Base-by-base conservation (phyloP, 148 eudicot genomes). In the Cornus controversa region DNA sequence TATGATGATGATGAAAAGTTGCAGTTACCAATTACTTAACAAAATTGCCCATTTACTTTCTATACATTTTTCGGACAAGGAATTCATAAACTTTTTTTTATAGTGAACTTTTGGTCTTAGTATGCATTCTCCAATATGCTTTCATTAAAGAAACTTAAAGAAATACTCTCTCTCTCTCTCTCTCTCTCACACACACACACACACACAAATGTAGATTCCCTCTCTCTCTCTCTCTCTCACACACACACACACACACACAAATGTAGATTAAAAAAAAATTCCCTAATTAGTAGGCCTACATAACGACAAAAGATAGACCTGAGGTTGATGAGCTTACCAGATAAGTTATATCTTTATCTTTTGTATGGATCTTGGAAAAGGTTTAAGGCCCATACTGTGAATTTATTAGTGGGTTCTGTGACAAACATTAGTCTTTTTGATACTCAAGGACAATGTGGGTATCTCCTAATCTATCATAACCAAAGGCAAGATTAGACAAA, bases 401-500 rank as follows among this genome's bases (percentile, higher is more conserved):
- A 82, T 69, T 64, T 76, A 69, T 62, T 18, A 13, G 25, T 9
- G 78, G 89, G 91, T 89, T 90, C 98, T 82, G 24, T 28, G 94
- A 92, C 98, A 91, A 92, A 89, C 89, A 84, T 86, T 78, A 85
- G 80, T 86, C 78, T 79, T 58, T 85, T 80, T 58, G 69, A 9
- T 78, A 77, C 90, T 79, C 71, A 34, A 89, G 75, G 98, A 90
- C 98, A 92, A 87, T 81, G 64, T 75, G 85, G 88, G 87, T 68
- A 86, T 87, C 90, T 81, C 68, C 50, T 45, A 68, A 74, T 73
- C 70, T 36, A 69, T 68, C 23, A 50, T 1, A 11, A 20, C 62
- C 77, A 75, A 73, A 79, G 31, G 16, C 58, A 65, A 27, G 67
- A 76, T 87, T 84, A 78, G 87, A 89, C 90, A 91, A 93, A 82